A percentile compares a stretch with the other conserved stretches of the same genome.
These are phyloP conservation scores for Gynochthodes officinalis DNA, from an alignment of 257 asterid species.

Conservation along the genomic window DNA sequence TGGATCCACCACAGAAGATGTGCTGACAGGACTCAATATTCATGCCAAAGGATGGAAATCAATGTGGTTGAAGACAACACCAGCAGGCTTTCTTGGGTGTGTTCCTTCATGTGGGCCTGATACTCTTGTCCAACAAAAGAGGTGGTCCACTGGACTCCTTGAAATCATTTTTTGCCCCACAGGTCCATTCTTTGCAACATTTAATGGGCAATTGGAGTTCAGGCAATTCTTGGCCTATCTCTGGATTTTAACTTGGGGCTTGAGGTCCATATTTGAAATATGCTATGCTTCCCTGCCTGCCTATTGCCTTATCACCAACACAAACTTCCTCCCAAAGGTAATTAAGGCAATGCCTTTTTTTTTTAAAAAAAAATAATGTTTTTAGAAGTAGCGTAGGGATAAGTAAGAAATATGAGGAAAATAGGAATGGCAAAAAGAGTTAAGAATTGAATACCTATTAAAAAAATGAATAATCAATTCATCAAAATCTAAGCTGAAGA, in stretches of 20 bases:
- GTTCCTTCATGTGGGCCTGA: slow-evolving; percentile 32
- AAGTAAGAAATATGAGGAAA: too few species aligned
- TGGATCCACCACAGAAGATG: slow-evolving; percentile 35
- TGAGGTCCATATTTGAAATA: slow-evolving; percentile 34
- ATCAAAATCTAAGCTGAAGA: too few species aligned
- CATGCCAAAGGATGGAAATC: slow-evolving; percentile 36
- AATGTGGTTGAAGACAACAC: slow-evolving; percentile 24
- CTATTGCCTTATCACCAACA: slow-evolving; percentile 30
- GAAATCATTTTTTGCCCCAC: slow-evolving; percentile 20
- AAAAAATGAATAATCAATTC: too few species aligned
- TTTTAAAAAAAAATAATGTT: too few species aligned
- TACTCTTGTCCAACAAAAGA: slow-evolving; percentile 27
- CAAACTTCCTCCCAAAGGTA: slow-evolving; percentile 32
- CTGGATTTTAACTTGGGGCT: slow-evolving; percentile 18
- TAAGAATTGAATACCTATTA: too few species aligned
- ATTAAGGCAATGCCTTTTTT: not conserved
- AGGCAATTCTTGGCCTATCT: slow-evolving; percentile 32
- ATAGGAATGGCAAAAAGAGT: too few species aligned
- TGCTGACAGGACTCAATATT: slow-evolving; percentile 28
- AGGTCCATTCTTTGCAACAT: slow-evolving; percentile 21
- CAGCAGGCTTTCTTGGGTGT: slow-evolving; percentile 36
- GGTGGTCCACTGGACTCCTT: slow-evolving; percentile 41
- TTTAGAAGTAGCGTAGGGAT: too few species aligned
- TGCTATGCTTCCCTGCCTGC: slow-evolving; percentile 37
- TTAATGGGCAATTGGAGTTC: slow-evolving; percentile 18